Percentiles rank a stretch among this genome's conserved stretches.
Conservation (phyloP, 1,284 basidiomycete species). For the Peniophora sp. region DNA sequence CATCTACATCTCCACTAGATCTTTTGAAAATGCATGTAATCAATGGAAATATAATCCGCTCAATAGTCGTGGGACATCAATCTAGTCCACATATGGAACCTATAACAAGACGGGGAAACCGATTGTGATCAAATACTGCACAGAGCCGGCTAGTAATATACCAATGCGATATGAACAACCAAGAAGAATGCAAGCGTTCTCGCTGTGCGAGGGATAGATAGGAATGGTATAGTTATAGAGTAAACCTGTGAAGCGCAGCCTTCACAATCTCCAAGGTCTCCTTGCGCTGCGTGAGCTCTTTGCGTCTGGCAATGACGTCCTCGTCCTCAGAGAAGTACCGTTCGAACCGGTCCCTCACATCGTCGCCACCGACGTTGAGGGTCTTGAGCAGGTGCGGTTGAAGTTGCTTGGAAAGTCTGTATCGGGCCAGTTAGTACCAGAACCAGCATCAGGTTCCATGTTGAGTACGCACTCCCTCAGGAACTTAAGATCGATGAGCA, state of each 20-base stretch:
- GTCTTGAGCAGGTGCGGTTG: conserved; percentile 29
- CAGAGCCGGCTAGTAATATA: too few relatives aligned
- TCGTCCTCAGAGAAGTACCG: conserved; percentile 3
- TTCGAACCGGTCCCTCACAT: conserved; percentile 26
- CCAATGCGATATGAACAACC: too few relatives aligned
- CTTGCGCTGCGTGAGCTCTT: background rate
- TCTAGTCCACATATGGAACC: too few relatives aligned
- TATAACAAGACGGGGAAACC: too few relatives aligned
- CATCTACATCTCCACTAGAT: too few relatives aligned
- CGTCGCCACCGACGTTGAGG: conserved; percentile 28
- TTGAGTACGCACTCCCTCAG: conserved; percentile 25
- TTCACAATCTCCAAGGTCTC: background rate
- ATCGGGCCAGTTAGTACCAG: background rate
- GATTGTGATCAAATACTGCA: too few relatives aligned
- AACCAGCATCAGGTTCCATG: too few relatives aligned
- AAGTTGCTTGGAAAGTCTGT: conserved; percentile 22
- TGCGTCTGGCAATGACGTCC: background rate
- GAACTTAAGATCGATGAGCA: conserved; percentile 37
- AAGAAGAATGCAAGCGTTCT: too few relatives aligned
- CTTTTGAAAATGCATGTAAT: too few relatives aligned
- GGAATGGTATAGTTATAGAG: background rate
- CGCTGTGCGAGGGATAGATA: background rate
- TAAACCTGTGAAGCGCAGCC: background rate
- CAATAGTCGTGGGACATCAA: too few relatives aligned
- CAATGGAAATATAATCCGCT: too few relatives aligned